Base-by-base conservation (phyloP, 345 rosid genomes). In the Salix arbutifolia region DNA sequence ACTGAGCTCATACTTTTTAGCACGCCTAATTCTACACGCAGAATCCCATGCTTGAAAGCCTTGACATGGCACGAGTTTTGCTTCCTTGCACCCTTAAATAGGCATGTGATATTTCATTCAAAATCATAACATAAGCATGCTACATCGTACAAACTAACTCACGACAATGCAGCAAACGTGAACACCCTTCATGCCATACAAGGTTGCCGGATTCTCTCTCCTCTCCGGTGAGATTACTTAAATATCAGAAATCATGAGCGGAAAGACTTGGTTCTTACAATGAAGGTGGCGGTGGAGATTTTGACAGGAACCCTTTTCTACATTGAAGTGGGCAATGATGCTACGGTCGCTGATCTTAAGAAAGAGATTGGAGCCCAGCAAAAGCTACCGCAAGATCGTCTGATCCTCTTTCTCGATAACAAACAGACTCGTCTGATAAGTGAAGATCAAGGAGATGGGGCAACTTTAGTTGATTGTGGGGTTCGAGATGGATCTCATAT, bases 271-370 rank as follows among this genome's bases (percentile, higher is more conserved):
- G n/a, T 13, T 71, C 25, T 44, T 25, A 69, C 58, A 65, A 94
- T 94, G 98, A 92, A 67, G 79, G 70, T 94, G 78, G 89, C 31
- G 64, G 90, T 92, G 81, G 94, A 92, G 88, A 89, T 90, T 65
- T 68, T 92, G 71, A 94, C 96, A 18, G 98, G 96, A 17, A 74
- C 56, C 40, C 81, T 88, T 21, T 87, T 90, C 83, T 80, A 77
- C 64, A 42, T 87, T 42, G 70, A 92, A 50, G 85, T 94, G 53
- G 83, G 25, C 7, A 77, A 84, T 18, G 83, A 86, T 65, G 89
- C 91, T 8, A 92, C 85, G 1, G 83, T 92, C 13, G 85, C 52
- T 16, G 92, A 90, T 42, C 82, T 92, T 2, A 92, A 91, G 71
- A 83, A 78, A 79, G 89, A 84, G 84, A 88, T 94, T 8, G 87